Conservation (phyloP, 305 asterid genomes). For the Rubia peregrina region DNA sequence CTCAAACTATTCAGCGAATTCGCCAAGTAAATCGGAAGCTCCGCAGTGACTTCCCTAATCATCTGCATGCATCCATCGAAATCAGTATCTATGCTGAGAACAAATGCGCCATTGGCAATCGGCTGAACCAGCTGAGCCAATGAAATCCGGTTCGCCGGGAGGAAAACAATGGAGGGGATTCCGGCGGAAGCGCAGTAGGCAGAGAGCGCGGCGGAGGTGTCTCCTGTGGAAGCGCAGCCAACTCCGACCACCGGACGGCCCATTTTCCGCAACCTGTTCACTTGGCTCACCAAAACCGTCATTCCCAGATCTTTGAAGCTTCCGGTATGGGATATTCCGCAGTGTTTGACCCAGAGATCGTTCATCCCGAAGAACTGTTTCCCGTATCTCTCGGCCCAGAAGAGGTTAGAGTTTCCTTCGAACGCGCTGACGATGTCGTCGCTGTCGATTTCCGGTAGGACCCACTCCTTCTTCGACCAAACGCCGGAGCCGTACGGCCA, state of each 20-base stretch:
- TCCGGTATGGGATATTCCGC: slow-evolving; percentile 31
- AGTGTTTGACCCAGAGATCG: slow-evolving; percentile 30
- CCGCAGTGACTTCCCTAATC: slow-evolving; percentile 28
- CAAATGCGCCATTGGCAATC: slow-evolving; percentile 30
- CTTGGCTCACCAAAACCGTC: slow-evolving; percentile 34
- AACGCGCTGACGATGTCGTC: slow-evolving; percentile 26
- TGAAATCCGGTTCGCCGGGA: slow-evolving; percentile 26
- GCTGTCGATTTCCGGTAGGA: slow-evolving; percentile 24
- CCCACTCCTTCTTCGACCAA: slow-evolving; percentile 35
- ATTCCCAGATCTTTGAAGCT: slow-evolving; percentile 31
- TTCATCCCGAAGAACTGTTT: slow-evolving; percentile 27
- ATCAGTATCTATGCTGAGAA: slow-evolving; percentile 27
- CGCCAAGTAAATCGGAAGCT: slow-evolving; percentile 27
- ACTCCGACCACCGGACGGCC: slow-evolving; percentile 25
- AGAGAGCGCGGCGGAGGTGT: slow-evolving; percentile 26
- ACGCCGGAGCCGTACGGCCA: slow-evolving; percentile 36
- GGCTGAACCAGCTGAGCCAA: slow-evolving; percentile 31
- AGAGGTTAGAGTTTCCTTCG: slow-evolving; percentile 29
- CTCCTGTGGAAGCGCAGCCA: slow-evolving; percentile 31
- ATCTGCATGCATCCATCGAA: slow-evolving; percentile 31
- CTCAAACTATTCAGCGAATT: slow-evolving; percentile 30
- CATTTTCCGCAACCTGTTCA: slow-evolving; percentile 24
- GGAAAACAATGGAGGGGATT: slow-evolving; percentile 26
- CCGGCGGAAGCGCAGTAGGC: slow-evolving; percentile 29
- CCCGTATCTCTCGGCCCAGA: slow-evolving; percentile 30